Base-by-base conservation (phyloP, 345 rosid genomes). In the Salix brachista region DNA sequence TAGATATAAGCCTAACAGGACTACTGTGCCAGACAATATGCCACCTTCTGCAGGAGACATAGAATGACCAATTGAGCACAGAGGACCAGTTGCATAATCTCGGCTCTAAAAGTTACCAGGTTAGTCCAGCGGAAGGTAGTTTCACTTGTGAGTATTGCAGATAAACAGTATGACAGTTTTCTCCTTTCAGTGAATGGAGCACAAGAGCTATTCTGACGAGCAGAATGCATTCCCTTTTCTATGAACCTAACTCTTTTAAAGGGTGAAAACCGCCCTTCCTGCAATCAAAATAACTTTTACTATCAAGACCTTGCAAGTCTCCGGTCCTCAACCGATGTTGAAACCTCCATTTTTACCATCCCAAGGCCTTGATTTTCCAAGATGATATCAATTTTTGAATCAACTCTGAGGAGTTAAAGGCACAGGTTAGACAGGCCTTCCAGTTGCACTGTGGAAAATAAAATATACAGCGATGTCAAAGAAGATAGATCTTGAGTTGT, bases 191-290 rank as follows among this genome's bases (percentile, higher is more conserved):
- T 26, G 3, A 34, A 62, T 61, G 58, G 37, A 69, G 69, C 26
- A 80, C 46, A 70, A 71, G 36, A 25, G 67, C 42, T 70, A 25
- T 68, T 62, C 65, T 42, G 34, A 73, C 9, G 36, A 65, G 70
- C 71, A 81, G 74, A 75, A 69, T 50, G 13, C 71, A 78, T 41
- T 65, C 70, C 71, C 70, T 64, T 48, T 69, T 37, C 46, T 42
- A 64, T 32, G 68, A 26, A 65, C 65, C 76, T 46, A 72, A 46
- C 60, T 71, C 61, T 64, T 77, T 68, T 23, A 52, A 66, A 70
- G 34, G 68, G 66, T 68, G 60, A 28, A 30, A 25, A 19, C 17
- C 13, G 64, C 42, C 39, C n/a, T 36, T 11, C 36, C 62, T 46
- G 69, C 46, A 79, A 66, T 41, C n/a, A 12, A 61, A 39, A 54